A percentile compares a stretch with the other conserved stretches of the same genome.
phyloP scores from a whole-genome alignment of 331 rosid genomes.

The Malus hybrid region DNA sequence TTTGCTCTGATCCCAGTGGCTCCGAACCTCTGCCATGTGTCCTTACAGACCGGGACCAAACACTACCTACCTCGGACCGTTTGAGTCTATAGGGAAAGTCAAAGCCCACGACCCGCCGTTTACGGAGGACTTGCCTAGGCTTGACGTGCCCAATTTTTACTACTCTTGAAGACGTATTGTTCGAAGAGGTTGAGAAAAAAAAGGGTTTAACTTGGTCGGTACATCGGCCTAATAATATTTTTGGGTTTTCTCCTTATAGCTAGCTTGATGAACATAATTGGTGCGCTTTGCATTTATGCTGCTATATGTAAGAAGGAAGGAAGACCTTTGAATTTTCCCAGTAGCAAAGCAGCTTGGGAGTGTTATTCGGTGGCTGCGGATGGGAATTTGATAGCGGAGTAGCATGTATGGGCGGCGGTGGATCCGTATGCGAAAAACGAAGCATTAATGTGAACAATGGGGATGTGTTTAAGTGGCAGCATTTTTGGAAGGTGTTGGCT shows the following conservation, averaged over 20 bases:
- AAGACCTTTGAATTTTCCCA: background rate
- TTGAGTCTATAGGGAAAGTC: conserved; percentile 21
- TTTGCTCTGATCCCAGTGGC: conserved; percentile 40
- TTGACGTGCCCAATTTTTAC: conserved; percentile 47
- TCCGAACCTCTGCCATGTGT: conserved; percentile 49
- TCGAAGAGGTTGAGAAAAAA: conserved; percentile 34
- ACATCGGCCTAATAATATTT: background rate
- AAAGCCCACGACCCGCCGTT: conserved; percentile 40
- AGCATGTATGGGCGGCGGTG: conserved; percentile 4
- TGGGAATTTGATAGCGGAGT: conserved; percentile 3
- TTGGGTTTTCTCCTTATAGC: conserved; percentile 3
- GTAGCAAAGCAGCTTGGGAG: background rate
- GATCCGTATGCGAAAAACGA: background rate
- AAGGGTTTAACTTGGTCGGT: conserved; percentile 14
- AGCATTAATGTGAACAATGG: background rate
- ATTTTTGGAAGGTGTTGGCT: background rate
- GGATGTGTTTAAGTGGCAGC: conserved; percentile 1
- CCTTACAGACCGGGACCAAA: conserved; percentile 50
- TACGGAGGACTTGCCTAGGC: conserved; percentile 56
- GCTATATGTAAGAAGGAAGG: conserved; percentile 2
- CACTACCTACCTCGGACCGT: conserved; percentile 37
- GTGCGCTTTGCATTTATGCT: background rate
- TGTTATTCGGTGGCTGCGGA: background rate
- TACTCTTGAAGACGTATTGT: conserved; percentile 46
- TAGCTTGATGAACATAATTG: background rate